Evolutionary conservation across 495 filamentous ascomycete species (phyloP).

Genomic region (Cladorrhinum samala): DNA sequence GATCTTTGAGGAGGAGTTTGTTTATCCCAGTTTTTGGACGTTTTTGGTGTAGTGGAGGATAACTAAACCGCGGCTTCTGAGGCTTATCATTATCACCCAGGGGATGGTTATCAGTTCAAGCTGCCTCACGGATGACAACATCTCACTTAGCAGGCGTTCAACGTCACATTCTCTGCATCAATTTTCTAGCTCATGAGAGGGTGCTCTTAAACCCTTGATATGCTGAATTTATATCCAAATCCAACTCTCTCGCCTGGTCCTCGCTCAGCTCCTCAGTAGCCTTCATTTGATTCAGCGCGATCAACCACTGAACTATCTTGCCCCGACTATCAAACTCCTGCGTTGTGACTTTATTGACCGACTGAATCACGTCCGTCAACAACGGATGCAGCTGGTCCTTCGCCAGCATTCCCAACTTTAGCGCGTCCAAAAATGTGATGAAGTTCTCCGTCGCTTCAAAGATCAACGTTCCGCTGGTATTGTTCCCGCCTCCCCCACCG

Average conservation of each 20-base stretch:
- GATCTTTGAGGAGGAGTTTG: constrained; percentile 97
- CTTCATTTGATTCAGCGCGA: constrained; percentile 93
- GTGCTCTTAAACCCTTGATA: constrained; percentile 82
- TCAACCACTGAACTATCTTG: constrained; percentile 98
- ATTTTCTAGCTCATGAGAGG: constrained; percentile 21
- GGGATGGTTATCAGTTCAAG: too few species aligned
- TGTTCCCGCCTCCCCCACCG: constrained; percentile 41
- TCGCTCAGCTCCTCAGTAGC: constrained; percentile 86
- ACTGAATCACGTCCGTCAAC: constrained; percentile 88
- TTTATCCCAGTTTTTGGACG: constrained; percentile 97
- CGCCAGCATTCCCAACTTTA: constrained; percentile 78
- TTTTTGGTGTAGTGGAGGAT: constrained; percentile 79
- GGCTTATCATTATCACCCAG: too few species aligned
- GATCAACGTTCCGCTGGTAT: constrained; percentile 67
- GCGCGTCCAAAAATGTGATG: constrained; percentile 93
- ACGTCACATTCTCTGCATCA: neutral
- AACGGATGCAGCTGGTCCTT: constrained; percentile 95
- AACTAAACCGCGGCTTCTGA: neutral
- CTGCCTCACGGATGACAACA: too few species aligned
- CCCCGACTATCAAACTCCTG: constrained; percentile 87
- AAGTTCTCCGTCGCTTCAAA: constrained; percentile 91
- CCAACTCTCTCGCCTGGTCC: constrained; percentile 78
- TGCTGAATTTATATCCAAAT: constrained; percentile 82
- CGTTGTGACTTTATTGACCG: constrained; percentile 92
- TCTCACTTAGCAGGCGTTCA: too few species aligned